Evolutionary conservation across 2,329 filamentous ascomycete genomes (phyloP).

Genomic region (Fusarium albidum): DNA sequence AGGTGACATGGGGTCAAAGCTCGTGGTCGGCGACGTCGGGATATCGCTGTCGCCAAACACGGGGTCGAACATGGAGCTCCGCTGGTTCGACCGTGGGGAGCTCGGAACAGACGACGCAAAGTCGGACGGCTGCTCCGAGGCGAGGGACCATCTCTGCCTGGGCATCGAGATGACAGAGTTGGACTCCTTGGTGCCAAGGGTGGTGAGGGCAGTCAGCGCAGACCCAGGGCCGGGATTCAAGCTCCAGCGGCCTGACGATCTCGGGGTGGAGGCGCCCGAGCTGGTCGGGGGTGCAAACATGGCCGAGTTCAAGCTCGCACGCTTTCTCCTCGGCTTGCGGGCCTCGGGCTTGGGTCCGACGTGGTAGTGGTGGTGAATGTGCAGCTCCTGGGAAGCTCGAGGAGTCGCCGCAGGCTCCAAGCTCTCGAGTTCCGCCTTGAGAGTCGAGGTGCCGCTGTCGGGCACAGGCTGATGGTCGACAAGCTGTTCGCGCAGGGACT

Average conservation of each 20-base stretch:
- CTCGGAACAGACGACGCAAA: constrained; percentile 80
- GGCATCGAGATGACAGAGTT: constrained; percentile 55
- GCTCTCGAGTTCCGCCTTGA: constrained; percentile 76
- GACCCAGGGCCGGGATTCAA: constrained; percentile 49
- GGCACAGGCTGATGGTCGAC: constrained; percentile 76
- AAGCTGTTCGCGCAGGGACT: constrained; percentile 83
- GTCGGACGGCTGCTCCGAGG: constrained; percentile 65
- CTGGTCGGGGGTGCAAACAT: constrained; percentile 65
- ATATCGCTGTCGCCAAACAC: constrained; percentile 68
- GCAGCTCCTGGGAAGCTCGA: constrained; percentile 73
- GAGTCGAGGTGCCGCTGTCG: constrained; percentile 57
- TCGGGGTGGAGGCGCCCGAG: constrained; percentile 53
- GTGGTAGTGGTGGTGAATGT: constrained; percentile 96
- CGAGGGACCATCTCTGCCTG: constrained; percentile 67
- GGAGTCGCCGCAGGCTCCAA: constrained; percentile 46
- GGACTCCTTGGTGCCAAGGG: constrained; percentile 58
- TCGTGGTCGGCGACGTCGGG: constrained; percentile 84
- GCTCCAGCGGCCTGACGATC: constrained; percentile 48
- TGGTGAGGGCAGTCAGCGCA: constrained; percentile 50
- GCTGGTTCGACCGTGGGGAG: constrained; percentile 79
- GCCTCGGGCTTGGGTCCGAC: constrained; percentile 68
- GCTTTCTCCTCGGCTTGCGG: constrained; percentile 76
- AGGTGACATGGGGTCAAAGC: constrained; percentile 72
- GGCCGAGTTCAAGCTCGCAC: constrained; percentile 67
- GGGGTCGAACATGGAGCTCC: constrained; percentile 81